Base-by-base conservation (phyloP, 2,329 filamentous ascomycete genomes). In the Fusarium sp. region DNA sequence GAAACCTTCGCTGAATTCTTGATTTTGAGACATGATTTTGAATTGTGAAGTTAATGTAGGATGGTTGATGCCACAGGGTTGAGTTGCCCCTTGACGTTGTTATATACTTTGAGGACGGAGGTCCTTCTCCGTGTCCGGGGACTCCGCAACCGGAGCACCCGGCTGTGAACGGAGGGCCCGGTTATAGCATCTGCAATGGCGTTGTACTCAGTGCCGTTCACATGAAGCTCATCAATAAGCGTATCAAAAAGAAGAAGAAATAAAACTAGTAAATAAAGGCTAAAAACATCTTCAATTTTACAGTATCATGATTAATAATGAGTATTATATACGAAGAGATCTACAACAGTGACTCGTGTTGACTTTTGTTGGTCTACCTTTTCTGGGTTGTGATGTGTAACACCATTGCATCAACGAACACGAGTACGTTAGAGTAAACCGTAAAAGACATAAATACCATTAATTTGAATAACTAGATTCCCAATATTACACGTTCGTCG, bases 1-100 rank as follows among this genome's bases (percentile, higher is more conserved):
- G 33, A 66, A 70, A 6, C 56, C 56, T 33, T 70, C 53, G 17
- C 42, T 67, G 17, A 39, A 52, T 25, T 72, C 57, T 54, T 62
- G 47, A 10, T 47, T 49, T 22, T 60, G 42, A 42, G 65, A 52
- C 63, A 71, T 72, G 7, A 0, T 57, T 33, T 6, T 4, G 13
- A 17, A 13, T 38, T 18, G 7, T 33, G 13, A 4, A 4, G 8
- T 14, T 9, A 5, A 5, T 29, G 13, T 12, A 33, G 4, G 8
- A 12, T 13, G 36, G 8, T 18, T 13, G 18, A 22, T 22, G 7
- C 4, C 4, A 5, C 15, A 33, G 27, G 11, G 6, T 7, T 11
- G 3, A 10, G 15, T 1, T 7, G 25, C 2, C 4, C 0, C 2
- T 59, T 20, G 29, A 15, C 17, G 27, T 10, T 47, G 1, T 46